Conservation (phyloP, 331 rosid species). For the Dryas integrifolia region DNA sequence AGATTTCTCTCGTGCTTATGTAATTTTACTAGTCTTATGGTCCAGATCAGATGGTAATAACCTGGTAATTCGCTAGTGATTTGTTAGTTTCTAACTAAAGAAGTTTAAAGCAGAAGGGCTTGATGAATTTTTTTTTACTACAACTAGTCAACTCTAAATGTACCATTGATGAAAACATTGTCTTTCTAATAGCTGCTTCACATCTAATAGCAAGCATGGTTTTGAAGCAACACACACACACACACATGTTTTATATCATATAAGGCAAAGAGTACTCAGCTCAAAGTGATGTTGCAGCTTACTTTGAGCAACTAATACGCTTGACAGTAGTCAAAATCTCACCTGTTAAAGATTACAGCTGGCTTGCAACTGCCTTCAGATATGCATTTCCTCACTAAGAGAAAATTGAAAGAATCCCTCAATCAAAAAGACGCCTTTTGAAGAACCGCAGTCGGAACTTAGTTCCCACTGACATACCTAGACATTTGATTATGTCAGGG, state of each 20-base stretch:
- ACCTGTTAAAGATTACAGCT: conserved; percentile 7
- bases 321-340: not conserved
- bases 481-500: not conserved
- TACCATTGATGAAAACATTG: no score
- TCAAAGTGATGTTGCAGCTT: not conserved
- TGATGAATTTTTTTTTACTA: no score
- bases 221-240: not conserved
- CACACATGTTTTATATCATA: not conserved
- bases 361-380: not conserved
- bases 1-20: no score
- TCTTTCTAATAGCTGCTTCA: no score
- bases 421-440: not conserved
- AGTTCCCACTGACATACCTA: not conserved
- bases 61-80: no score
- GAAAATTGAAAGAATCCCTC: not conserved
- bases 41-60: no score
- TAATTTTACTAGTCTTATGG: no score
- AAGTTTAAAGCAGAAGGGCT: no score
- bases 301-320: not conserved
- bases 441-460: not conserved
- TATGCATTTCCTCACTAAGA: not conserved
- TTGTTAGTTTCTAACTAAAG: no score
- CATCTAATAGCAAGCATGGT: not conserved
- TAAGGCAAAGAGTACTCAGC: not conserved
- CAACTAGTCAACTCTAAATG: no score